Percentiles rank a stretch among this genome's conserved stretches.
phyloP scores from a whole-genome alignment of 495 filamentous ascomycete species.

The Xylaria intraflava region DNA sequence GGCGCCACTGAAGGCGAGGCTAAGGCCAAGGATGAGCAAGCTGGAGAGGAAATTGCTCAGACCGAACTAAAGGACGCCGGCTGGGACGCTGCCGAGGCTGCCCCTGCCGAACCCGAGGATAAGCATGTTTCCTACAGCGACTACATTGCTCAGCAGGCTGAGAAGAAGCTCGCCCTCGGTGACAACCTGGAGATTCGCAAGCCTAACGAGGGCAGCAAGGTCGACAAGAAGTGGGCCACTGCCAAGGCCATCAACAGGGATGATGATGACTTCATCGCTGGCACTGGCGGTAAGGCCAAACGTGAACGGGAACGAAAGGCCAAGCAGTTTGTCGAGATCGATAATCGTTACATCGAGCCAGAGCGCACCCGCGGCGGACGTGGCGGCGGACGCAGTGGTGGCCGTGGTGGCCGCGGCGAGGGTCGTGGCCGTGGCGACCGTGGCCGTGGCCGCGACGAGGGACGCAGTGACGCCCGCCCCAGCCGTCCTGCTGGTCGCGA shows the following conservation, averaged over 20 bases:
- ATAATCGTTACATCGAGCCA: constrained; percentile 68
- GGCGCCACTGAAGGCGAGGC: constrained; percentile 70
- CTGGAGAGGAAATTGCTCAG: constrained; percentile 78
- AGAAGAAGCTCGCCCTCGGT: constrained; percentile 72
- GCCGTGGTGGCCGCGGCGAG: constrained; percentile 45
- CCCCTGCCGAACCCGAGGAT: constrained; percentile 65
- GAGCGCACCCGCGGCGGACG: constrained; percentile 49
- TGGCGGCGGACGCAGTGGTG: constrained; percentile 46
- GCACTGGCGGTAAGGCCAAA: constrained; percentile 69
- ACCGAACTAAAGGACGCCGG: constrained; percentile 61
- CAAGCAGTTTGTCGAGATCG: constrained; percentile 83
- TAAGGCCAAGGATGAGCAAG: constrained; percentile 82
- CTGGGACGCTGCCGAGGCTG: constrained; percentile 38
- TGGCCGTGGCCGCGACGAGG: constrained; percentile 27
- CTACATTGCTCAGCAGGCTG: constrained; percentile 80
- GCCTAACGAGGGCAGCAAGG: constrained; percentile 81
- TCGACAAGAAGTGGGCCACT: constrained; percentile 84
- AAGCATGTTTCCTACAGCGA: constrained; percentile 82
- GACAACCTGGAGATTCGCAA: constrained; percentile 62
- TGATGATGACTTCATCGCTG: constrained; percentile 70
- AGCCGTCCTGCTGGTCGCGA: constrained; percentile 31
- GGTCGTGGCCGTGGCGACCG: constrained; percentile 45
- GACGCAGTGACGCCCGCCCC: constrained; percentile 32
- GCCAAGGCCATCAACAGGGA: constrained; percentile 71
- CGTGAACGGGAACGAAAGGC: constrained; percentile 86